phyloP scores from a whole-genome alignment of 2,329 filamentous ascomycete genomes.

The Sclerotinia spermophila region DNA sequence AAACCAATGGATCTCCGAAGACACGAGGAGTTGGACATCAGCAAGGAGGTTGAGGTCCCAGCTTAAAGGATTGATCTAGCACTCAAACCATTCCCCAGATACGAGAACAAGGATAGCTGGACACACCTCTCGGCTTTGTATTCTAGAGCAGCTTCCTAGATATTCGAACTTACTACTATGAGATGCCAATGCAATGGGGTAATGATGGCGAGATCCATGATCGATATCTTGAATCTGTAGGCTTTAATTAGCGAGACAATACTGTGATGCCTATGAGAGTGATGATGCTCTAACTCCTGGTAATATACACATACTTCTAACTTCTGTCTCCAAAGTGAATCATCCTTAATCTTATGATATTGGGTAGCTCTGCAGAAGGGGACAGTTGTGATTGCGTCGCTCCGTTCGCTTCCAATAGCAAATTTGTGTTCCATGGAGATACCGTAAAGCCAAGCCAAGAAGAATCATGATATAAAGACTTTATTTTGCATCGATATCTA shows the following conservation, averaged over 20 bases:
- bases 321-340: neutral
- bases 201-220: neutral
- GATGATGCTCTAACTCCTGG: neutral
- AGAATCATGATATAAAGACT: neutral
- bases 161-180: neutral
- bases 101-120: neutral
- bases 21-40: conserved; percentile 63
- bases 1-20: conserved; percentile 66
- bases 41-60: conserved; percentile 45
- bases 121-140: neutral
- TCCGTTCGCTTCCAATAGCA: neutral
- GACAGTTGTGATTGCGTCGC: neutral
- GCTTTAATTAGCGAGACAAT: neutral
- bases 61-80: neutral
- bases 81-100: neutral
- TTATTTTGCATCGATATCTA: neutral
- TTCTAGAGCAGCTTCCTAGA: neutral
- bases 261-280: neutral
- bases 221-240: neutral
- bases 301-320: neutral
- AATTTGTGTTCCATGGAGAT: neutral
- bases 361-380: neutral
- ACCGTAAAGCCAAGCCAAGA: neutral
- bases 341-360: neutral
- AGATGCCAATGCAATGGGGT: neutral